phyloP scores from a whole-genome alignment of 2,329 filamentous ascomycete genomes.

The Stachybotrys echinatus region DNA sequence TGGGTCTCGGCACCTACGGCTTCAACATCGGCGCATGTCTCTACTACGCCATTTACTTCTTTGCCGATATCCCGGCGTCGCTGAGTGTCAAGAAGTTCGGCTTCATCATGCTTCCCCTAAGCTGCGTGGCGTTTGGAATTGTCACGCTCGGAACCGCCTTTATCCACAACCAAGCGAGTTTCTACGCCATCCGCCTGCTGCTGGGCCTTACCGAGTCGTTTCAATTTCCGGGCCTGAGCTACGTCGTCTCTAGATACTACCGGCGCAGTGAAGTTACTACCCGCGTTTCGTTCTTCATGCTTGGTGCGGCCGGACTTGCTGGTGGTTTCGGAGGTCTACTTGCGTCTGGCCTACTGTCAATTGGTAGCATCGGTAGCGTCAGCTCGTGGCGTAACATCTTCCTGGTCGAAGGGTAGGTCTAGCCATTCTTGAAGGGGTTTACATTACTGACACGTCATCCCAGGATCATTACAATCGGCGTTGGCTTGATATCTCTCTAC shows the following conservation, averaged over 20 bases:
- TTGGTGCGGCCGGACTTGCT: conserved; percentile 48
- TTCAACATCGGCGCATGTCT: conserved; percentile 55
- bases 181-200: conserved; percentile 41
- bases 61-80: conserved; percentile 52
- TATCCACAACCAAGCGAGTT: conserved; percentile 37
- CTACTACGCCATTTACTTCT: conserved; percentile 53
- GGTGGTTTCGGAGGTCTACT: conserved; percentile 54
- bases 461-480: conserved; percentile 43
- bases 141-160: conserved; percentile 51
- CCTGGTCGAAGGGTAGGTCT: conserved; percentile 49
- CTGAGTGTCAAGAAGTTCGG: conserved; percentile 48
- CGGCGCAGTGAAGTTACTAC: conserved; percentile 50
- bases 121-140: conserved; percentile 44
- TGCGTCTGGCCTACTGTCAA: conserved; percentile 35
- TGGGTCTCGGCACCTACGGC: conserved; percentile 35
- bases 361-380: conserved; percentile 14
- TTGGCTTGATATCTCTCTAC: conserved; percentile 42
- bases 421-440: background rate
- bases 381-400: conserved; percentile 55
- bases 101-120: conserved; percentile 34
- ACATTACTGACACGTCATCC: background rate
- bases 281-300: conserved; percentile 47
- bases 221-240: conserved; percentile 52
- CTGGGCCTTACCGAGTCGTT: conserved; percentile 53
- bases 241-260: conserved; percentile 52